Conservation (phyloP, 139 green algal species). For the Asterochloris erici region DNA sequence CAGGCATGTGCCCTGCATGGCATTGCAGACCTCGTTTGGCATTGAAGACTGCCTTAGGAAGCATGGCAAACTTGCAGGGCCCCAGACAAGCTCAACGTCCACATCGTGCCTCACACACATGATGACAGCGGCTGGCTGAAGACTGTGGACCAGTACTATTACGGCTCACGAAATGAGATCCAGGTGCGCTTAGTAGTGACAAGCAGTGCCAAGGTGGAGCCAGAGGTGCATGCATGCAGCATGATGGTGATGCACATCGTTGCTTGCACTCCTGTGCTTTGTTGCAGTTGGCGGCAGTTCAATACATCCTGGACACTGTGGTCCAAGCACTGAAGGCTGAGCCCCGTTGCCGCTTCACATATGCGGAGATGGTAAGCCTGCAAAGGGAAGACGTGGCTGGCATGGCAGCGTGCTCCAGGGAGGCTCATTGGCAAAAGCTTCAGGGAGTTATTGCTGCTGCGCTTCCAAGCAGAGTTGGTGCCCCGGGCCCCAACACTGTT, state of each 20-base stretch:
- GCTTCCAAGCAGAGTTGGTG: too few species aligned
- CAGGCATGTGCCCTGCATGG: too few species aligned
- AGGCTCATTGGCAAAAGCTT: too few species aligned
- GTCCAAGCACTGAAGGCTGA: constrained; percentile 58
- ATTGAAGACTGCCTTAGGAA: neutral
- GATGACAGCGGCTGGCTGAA: constrained; percentile 91
- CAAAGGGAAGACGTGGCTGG: too few species aligned
- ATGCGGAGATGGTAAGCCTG: constrained; percentile 67
- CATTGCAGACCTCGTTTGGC: too few species aligned
- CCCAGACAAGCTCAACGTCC: constrained; percentile 64
- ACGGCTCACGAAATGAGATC: constrained; percentile 70
- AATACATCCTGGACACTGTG: constrained; percentile 82
- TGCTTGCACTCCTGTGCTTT: too few species aligned
- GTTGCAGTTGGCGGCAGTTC: constrained; percentile 58
- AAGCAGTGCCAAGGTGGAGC: neutral
- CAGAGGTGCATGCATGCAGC: too few species aligned
- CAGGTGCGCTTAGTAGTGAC: constrained; percentile 51
- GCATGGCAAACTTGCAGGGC: constrained; percentile 10
- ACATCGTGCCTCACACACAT: constrained; percentile 83
- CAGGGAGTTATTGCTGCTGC: too few species aligned
- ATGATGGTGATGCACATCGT: too few species aligned
- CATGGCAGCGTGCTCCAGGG: too few species aligned
- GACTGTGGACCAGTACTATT: constrained; percentile 89
- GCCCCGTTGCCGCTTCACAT: constrained; percentile 68
- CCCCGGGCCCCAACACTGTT: too few species aligned